Evolutionary conservation across 2,329 filamentous ascomycete species (phyloP).

Genomic region (Aureobasidium sp.): DNA sequence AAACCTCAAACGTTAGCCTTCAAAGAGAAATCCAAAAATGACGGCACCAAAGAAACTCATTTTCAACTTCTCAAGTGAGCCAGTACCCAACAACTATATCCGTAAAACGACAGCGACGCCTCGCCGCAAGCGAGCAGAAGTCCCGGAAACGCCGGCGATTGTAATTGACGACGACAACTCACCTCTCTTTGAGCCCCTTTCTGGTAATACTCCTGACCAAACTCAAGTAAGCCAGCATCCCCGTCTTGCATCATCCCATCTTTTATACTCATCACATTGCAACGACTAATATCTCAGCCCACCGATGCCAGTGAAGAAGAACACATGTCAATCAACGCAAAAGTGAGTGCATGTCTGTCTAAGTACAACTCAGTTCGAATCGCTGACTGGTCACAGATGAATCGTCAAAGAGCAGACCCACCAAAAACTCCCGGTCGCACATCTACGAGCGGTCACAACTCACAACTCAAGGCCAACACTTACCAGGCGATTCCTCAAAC

Average conservation of each 20-base stretch:
- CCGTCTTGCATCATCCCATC: background rate
- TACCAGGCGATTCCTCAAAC: background rate
- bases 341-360: background rate
- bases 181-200: slow-evolving; percentile 7
- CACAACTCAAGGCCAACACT: background rate
- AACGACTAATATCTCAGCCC: background rate
- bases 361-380: too few relatives aligned
- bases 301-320: background rate
- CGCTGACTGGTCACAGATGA: background rate
- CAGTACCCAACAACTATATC: background rate
- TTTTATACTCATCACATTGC: background rate
- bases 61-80: background rate
- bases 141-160: background rate
- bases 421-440: background rate
- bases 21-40: background rate
- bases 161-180: background rate
- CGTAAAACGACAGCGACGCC: background rate
- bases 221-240: background rate
- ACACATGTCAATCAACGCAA: background rate
- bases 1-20: background rate
- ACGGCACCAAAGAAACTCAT: background rate
- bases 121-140: background rate
- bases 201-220: background rate
- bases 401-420: background rate
- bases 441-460: background rate